Percentiles rank a stretch among this genome's conserved stretches.
Evolutionary conservation across 495 filamentous ascomycete species (phyloP).

Genomic region (Mytilinidion resinicola): DNA sequence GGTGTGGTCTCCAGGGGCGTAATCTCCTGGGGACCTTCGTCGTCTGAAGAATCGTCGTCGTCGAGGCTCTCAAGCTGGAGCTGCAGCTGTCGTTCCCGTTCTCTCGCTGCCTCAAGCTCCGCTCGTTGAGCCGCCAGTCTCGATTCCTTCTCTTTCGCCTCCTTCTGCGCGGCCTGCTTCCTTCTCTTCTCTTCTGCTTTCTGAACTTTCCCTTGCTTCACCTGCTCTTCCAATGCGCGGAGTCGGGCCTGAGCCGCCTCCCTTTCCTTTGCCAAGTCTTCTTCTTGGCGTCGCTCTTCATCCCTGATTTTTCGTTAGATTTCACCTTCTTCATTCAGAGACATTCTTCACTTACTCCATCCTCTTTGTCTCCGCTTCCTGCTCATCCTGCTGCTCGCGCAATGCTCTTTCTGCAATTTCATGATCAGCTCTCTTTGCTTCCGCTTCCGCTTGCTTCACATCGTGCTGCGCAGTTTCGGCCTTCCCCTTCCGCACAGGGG

Average conservation of each 20-base stretch:
- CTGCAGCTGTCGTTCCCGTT: constrained; percentile 81
- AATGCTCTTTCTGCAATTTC: constrained; percentile 47
- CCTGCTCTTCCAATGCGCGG: constrained; percentile 85
- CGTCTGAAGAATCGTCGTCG: constrained; percentile 75
- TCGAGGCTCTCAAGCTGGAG: constrained; percentile 78
- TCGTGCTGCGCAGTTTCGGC: constrained; percentile 52
- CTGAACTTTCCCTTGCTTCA: constrained; percentile 90
- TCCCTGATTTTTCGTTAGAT: constrained; percentile 49
- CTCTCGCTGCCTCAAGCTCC: constrained; percentile 84
- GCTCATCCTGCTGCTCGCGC: constrained; percentile 68
- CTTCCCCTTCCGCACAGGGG: constrained; percentile 66
- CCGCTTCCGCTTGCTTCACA: constrained; percentile 33
- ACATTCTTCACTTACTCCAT: constrained; percentile 69
- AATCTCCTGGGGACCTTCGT: constrained; percentile 74
- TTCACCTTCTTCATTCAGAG: not conserved
- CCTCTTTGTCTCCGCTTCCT: constrained; percentile 64
- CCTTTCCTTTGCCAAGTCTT: constrained; percentile 70
- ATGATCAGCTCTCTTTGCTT: constrained; percentile 40
- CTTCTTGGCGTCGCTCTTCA: constrained; percentile 67
- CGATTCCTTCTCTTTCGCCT: constrained; percentile 83
- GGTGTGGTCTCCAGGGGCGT: constrained; percentile 81
- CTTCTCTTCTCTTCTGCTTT: constrained; percentile 90
- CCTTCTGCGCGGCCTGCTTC: constrained; percentile 79
- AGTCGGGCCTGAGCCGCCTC: constrained; percentile 77
- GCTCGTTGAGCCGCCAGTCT: constrained; percentile 78